A percentile compares a stretch with the other conserved stretches of the same genome.
These are phyloP conservation scores for Xylaria longipes DNA, from an alignment of 495 filamentous ascomycete species.

Conservation along the genomic window DNA sequence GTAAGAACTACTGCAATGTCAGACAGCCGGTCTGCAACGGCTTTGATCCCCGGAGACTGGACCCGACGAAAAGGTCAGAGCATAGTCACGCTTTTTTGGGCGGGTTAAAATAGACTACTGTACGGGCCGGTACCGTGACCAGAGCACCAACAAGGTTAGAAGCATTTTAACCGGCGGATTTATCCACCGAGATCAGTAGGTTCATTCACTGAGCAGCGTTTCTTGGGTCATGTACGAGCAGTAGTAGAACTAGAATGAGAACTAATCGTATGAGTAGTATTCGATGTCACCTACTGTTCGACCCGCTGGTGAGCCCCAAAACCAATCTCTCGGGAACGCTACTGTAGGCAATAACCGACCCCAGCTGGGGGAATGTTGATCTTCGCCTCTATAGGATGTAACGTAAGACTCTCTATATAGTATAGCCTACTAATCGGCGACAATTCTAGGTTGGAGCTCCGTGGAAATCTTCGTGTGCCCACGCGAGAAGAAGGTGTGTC, in stretches of 20 bases:
- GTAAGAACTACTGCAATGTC: constrained; percentile 12
- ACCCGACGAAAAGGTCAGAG: neutral
- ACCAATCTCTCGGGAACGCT: constrained; percentile 21
- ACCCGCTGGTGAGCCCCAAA: constrained; percentile 18
- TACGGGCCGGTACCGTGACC: constrained; percentile 4
- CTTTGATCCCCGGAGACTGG: constrained; percentile 20
- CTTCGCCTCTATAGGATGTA: neutral
- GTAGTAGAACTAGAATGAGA: neutral
- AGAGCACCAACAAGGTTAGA: neutral
- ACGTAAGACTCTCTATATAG: constrained; percentile 1
- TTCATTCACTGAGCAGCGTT: neutral
- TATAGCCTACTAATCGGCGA: neutral
- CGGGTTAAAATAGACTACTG: neutral
- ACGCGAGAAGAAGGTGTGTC: constrained; percentile 9
- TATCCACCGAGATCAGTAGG: neutral
- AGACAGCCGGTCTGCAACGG: constrained; percentile 18
- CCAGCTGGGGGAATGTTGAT: neutral
- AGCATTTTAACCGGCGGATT: constrained; percentile 17
- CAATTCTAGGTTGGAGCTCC: neutral
- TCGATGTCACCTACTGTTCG: neutral
- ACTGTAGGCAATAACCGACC: neutral
- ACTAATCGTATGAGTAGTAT: neutral
- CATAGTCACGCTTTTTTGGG: neutral
- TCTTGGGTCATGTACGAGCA: neutral
- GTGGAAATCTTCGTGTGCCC: neutral